Evolutionary conservation across 805 yeast species (phyloP).

Genomic region (Priceomyces medius): DNA sequence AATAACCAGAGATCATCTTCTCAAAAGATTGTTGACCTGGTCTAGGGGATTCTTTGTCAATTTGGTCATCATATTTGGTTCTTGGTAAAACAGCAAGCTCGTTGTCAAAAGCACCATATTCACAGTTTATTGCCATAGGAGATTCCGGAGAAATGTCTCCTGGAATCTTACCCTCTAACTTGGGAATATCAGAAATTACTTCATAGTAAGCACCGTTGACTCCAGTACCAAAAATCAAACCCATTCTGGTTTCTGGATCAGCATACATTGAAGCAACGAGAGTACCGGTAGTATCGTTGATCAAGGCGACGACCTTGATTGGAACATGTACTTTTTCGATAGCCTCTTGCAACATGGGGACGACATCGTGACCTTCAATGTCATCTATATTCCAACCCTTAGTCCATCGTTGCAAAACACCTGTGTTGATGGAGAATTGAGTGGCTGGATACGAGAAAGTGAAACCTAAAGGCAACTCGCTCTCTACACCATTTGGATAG

Average conservation of each 20-base stretch:
- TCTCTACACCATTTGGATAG: constrained; percentile 65
- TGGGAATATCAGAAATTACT: constrained; percentile 66
- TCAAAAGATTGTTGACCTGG: constrained; percentile 96
- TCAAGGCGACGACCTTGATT: constrained; percentile 84
- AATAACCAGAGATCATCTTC: constrained; percentile 96
- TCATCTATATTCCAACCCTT: constrained; percentile 93
- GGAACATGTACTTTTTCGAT: constrained; percentile 65
- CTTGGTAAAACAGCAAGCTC: constrained; percentile 83
- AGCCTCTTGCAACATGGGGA: constrained; percentile 82
- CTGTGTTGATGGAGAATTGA: constrained; percentile 80
- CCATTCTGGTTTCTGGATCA: constrained; percentile 87
- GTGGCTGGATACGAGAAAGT: constrained; percentile 91
- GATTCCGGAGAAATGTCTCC: constrained; percentile 61
- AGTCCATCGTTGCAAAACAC: constrained; percentile 93
- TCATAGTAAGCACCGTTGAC: constrained; percentile 97
- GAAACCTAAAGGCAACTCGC: constrained; percentile 80
- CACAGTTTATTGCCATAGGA: constrained; percentile 96
- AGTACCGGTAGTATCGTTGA: constrained; percentile 97
- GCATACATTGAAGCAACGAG: constrained; percentile 92
- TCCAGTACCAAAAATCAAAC: constrained; percentile 96
- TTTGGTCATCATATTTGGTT: constrained; percentile 78
- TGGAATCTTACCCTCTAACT: constrained; percentile 69
- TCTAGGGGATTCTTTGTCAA: constrained; percentile 87
- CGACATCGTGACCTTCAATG: constrained; percentile 94
- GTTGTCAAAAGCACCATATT: constrained; percentile 96